Evolutionary conservation across 1,284 basidiomycete species (phyloP), one percentile per base, ranked within the genome.

Genomic region (Neonothopanus nambi): DNA sequence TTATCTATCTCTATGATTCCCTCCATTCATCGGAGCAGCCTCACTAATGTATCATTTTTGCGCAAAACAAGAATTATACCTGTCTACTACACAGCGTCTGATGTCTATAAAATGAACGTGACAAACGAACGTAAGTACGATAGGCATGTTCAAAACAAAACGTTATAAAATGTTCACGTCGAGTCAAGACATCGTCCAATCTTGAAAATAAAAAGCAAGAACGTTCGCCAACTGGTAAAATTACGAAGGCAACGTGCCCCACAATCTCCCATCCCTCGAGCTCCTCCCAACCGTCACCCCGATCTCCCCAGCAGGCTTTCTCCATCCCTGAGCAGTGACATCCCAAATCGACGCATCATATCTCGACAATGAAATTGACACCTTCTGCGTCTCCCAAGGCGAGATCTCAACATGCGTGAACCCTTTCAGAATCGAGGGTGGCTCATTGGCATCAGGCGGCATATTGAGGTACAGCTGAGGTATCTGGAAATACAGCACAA

Each of bases 321-420:
- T 65, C 76, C 78, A 81, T 7, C 77, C 76, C 57, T 82, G 80
- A 11, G 66, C 67, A 2, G 67, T 71, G 0, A 71, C 74, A 61
- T 85, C 80, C 83, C 83, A 86, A 53, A 82, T 71, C 20, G 80
- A 83, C 55, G 88, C 62, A 59, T 85, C 83, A 59, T 87, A 82
- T 26, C 84, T 75, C 15, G 85, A 84, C 26, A 89, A 71, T n/a
- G 70, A 72, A 61, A 89, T 77, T 0, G 71, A 75, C 1, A 82
- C 80, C 1, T 59, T 67, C 54, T 65, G 67, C 12, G 68, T 77
- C 57, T 82, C 65, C 0, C 80, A 80, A 2, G 82, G 73, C 0
- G 62, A 55, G 0, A 87, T 59, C 21, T 75, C 74, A 9, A 84
- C 67, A 56, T 84, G 72, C n/a, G 80, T 81, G 67, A 89, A 89